Evolutionary conservation across 75 land plant genomes (phyloP).

Genomic region (Adiantum capillusveneris): DNA sequence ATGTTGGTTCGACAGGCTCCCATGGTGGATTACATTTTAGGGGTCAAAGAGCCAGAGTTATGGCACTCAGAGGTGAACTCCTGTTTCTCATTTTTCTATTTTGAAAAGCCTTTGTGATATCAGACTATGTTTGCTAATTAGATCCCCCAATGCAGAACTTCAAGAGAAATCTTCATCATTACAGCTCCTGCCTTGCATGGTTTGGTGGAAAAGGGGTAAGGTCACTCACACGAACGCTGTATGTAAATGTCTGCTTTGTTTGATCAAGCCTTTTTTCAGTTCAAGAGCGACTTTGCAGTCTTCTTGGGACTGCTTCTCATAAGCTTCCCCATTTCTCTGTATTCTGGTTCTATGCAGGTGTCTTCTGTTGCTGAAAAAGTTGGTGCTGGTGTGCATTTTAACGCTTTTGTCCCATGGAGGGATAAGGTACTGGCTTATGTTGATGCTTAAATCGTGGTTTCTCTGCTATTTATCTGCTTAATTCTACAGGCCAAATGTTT

Average conservation of each 20-base stretch:
- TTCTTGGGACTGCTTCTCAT: too few species aligned
- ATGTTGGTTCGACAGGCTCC: slow-evolving; percentile 27
- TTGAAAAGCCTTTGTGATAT: too few species aligned
- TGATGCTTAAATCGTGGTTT: too few species aligned
- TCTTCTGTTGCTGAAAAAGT: slow-evolving; percentile 56
- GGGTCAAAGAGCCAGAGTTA: slow-evolving; percentile 65
- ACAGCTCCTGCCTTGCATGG: slow-evolving; percentile 56
- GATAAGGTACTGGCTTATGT: slow-evolving; percentile 66
- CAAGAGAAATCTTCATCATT: slow-evolving; percentile 67
- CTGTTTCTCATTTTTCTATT: slow-evolving; percentile 4
- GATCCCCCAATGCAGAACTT: slow-evolving; percentile 47
- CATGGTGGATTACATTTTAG: slow-evolving; percentile 89
- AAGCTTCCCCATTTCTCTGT: too few species aligned
- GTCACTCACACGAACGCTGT: not conserved
- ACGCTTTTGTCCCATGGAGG: slow-evolving; percentile 75
- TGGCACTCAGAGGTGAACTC: slow-evolving; percentile 80
- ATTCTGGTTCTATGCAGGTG: slow-evolving; percentile 21
- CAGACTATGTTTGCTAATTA: not conserved
- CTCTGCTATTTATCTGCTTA: too few species aligned
- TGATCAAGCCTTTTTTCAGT: too few species aligned
- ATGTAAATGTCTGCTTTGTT: too few species aligned
- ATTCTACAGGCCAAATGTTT: too few species aligned
- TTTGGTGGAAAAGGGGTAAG: slow-evolving; percentile 70
- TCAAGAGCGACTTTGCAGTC: too few species aligned
- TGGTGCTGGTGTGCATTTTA: slow-evolving; percentile 95